Percentiles rank a stretch among this genome's conserved stretches.
These are phyloP conservation scores for Podaxis rugospora DNA, from an alignment of 768 basidiomycete genomes.

Conservation along the genomic window DNA sequence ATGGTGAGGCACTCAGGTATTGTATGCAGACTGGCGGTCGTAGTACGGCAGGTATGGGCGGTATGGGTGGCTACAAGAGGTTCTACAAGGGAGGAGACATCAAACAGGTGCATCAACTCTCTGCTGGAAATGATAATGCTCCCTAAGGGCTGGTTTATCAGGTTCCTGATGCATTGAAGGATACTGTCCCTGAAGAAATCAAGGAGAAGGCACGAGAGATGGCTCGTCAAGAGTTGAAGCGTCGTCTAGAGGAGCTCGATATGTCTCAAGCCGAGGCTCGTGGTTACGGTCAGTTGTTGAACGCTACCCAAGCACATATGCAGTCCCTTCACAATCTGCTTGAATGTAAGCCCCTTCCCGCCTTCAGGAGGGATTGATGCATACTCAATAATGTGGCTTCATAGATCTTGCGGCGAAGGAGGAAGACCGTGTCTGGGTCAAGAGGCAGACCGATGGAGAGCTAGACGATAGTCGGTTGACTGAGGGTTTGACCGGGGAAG, in stretches of 20 bases:
- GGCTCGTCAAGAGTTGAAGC: slow-evolving; percentile 58
- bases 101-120: slow-evolving; percentile 39
- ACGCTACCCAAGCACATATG: slow-evolving; percentile 57
- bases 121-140: not conserved
- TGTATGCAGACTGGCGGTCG: slow-evolving; percentile 52
- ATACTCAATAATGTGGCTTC: not conserved
- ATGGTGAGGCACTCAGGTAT: not conserved
- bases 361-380: not conserved
- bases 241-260: slow-evolving; percentile 58
- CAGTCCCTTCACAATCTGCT: slow-evolving; percentile 54
- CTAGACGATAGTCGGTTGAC: slow-evolving; percentile 63
- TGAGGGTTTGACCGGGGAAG: slow-evolving; percentile 65
- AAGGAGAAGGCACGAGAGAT: slow-evolving; percentile 62
- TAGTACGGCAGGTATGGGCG: slow-evolving; percentile 64
- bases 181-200: slow-evolving; percentile 55
- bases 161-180: slow-evolving; percentile 35
- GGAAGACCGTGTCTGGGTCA: slow-evolving; percentile 69
- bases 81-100: slow-evolving; percentile 60
- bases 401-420: slow-evolving; percentile 64
- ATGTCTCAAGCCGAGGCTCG: slow-evolving; percentile 54
- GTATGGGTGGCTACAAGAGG: slow-evolving; percentile 64
- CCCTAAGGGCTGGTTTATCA: not conserved
- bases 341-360: slow-evolving; percentile 43
- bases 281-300: slow-evolving; percentile 48
- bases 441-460: slow-evolving; percentile 68